Evolutionary conservation across 2,329 filamentous ascomycete species (phyloP).

Genomic region (Fusarium luffae): DNA sequence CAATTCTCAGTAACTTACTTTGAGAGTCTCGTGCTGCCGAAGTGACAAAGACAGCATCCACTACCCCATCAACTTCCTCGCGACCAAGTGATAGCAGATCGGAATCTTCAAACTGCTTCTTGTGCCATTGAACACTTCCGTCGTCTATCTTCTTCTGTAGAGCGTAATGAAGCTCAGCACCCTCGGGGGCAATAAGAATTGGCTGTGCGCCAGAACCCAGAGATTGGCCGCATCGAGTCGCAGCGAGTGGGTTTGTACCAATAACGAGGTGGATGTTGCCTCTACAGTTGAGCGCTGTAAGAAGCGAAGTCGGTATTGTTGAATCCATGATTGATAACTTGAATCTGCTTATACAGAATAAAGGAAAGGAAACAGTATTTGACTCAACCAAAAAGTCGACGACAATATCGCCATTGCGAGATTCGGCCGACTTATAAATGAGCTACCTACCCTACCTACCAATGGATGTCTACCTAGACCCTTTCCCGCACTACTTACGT

Average conservation of each 20-base stretch:
- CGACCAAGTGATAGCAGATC: constrained; percentile 84
- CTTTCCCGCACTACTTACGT: background rate
- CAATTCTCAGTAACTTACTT: constrained; percentile 47
- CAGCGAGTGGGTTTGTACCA: constrained; percentile 88
- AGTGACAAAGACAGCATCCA: constrained; percentile 94
- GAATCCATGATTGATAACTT: constrained; percentile 18
- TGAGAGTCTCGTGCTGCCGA: constrained; percentile 58
- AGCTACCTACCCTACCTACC: no score
- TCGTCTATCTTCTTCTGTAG: constrained; percentile 73
- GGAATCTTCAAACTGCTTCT: constrained; percentile 72
- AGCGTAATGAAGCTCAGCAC: constrained; percentile 67
- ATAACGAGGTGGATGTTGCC: constrained; percentile 84
- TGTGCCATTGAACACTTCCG: constrained; percentile 73
- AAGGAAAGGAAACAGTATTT: background rate
- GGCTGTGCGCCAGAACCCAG: constrained; percentile 84
- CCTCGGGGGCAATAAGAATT: constrained; percentile 78
- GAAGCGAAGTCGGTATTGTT: constrained; percentile 60
- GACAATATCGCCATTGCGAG: constrained; percentile 24
- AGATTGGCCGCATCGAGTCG: constrained; percentile 81
- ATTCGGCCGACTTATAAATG: constrained; percentile 35
- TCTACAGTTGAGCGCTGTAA: constrained; percentile 77
- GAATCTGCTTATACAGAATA: constrained; percentile 20
- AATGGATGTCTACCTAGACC: no score
- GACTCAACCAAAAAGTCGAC: background rate
- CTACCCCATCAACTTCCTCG: constrained; percentile 78